Base-by-base conservation (phyloP, 2,329 filamentous ascomycete species). In the Blumeria hordei region DNA sequence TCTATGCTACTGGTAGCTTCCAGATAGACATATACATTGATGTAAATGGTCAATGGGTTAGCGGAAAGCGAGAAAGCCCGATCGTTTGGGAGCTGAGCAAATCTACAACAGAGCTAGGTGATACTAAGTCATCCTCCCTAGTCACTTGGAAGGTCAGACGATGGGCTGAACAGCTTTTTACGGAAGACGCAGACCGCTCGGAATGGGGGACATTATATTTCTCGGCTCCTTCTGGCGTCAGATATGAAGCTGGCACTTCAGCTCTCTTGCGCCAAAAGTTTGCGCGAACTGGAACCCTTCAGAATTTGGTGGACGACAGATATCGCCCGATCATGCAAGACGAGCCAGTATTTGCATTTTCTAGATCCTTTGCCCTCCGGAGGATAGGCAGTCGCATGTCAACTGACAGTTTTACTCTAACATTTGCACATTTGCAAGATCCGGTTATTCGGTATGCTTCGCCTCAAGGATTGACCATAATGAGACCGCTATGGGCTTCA, bases 121-220 rank as follows among this genome's bases (percentile, higher is more conserved):
- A 61, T 28, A 66, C 55, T 56, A 60, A 35, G 57, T 65, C 52
- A 63, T 65, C 65, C 8, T 65, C 65, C 6, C 66, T 84, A 57
- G 83, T 85, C 69, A 80, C 78, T 0, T 86, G 80, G 80, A 76
- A 72, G 57, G 71, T 85, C 34, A 72, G 73, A 55, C 73, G 80
- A 41, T 69, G 69, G 56, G 65, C 72, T 6, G 77, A 90, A 66
- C 72, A 82, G 64, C 70, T 85, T n/a, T 76, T 92, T 55, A 85
- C 82, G 0, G 87, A 93, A 66, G 74, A 74, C 55, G 69, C 69
- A 45, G 87, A 93, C 62, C 81, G 81, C 45, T 76, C 83, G 0
- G 86, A 93, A 74, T 93, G 87, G 87, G 87, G 87, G 3, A 82
- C 79, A 33, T 67, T 93, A 56, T 77, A 85, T 66, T 86, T 93